These are phyloP conservation scores for Bacterosira constricta DNA, from an alignment of 108 stramenopile genomes.

Conservation along the genomic window DNA sequence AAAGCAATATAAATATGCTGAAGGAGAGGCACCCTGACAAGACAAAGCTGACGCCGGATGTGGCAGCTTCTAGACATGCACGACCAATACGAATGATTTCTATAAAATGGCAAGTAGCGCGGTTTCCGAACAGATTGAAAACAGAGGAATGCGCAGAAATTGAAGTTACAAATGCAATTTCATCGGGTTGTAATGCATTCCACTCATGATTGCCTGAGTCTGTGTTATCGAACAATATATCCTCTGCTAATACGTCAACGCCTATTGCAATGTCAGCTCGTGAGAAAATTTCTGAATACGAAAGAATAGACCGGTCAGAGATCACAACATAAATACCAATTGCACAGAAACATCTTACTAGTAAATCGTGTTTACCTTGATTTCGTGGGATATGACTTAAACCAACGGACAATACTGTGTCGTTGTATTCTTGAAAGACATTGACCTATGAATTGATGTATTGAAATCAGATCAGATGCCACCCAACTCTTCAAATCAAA, in stretches of 20 bases:
- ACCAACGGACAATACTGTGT: conserved; percentile 82
- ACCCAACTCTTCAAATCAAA: neutral
- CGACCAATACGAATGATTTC: conserved; percentile 77
- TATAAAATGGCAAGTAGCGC: conserved; percentile 63
- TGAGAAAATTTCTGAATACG: conserved; percentile 58
- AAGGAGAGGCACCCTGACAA: conserved; percentile 61
- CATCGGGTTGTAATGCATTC: conserved; percentile 56
- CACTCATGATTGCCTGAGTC: conserved; percentile 3
- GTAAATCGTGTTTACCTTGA: conserved; percentile 20
- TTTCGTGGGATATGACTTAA: conserved; percentile 79
- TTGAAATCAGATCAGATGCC: neutral
- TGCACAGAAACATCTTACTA: too few species aligned
- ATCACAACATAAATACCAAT: neutral
- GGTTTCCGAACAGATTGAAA: conserved; percentile 65
- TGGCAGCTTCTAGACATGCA: conserved; percentile 68
- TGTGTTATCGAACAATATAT: conserved; percentile 6
- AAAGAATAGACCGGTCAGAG: neutral
- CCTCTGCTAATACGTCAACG: conserved; percentile 70
- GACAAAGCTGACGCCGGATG: conserved; percentile 60
- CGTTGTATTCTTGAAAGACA: conserved; percentile 83
- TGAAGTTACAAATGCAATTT: conserved; percentile 70
- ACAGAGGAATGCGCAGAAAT: conserved; percentile 77
- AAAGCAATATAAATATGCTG: conserved; percentile 63
- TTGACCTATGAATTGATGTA: conserved; percentile 51
- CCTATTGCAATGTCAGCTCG: conserved; percentile 83